These are phyloP conservation scores for Lasiosphaeria miniovina DNA, from an alignment of 495 filamentous ascomycete species.

Conservation along the genomic window DNA sequence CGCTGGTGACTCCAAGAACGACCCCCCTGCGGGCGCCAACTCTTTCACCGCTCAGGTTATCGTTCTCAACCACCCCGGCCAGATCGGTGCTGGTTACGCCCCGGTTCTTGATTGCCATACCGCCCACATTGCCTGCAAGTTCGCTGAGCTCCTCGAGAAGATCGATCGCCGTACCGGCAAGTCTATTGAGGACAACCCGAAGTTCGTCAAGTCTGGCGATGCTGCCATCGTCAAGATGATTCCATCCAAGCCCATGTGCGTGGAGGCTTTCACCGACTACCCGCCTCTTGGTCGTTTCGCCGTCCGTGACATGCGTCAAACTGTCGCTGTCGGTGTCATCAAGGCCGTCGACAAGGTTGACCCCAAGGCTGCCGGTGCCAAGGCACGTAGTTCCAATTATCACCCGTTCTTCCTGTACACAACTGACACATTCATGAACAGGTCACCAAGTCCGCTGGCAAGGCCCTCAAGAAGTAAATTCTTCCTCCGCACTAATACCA, in stretches of 20 bases:
- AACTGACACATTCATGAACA: not conserved
- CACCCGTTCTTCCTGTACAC: too few species aligned
- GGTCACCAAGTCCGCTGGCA: conserved; percentile 72
- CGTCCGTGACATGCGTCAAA: conserved; percentile 90
- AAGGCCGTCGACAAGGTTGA: conserved; percentile 56
- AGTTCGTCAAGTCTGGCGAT: conserved; percentile 99
- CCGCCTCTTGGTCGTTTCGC: conserved; percentile 98
- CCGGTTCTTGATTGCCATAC: conserved; percentile 99
- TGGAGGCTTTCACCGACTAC: conserved; percentile 99
- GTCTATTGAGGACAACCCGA: conserved; percentile 82
- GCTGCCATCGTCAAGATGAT: conserved; percentile 99
- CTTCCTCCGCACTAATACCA: conserved; percentile 19
- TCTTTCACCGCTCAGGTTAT: conserved; percentile 99
- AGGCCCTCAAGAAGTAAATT: conserved; percentile 59
- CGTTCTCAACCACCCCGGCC: conserved; percentile 99
- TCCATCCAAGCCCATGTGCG: conserved; percentile 99
- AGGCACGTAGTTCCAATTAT: conserved; percentile 16
- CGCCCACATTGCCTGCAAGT: conserved; percentile 99
- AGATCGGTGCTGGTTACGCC: conserved; percentile 98
- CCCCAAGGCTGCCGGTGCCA: conserved; percentile 32
- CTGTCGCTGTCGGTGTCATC: conserved; percentile 97
- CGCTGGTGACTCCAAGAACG: conserved; percentile 99
- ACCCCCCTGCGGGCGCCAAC: conserved; percentile 83
- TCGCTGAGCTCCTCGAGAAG: conserved; percentile 97
- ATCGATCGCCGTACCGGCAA: conserved; percentile 99